Conservation (phyloP, 2,329 filamentous ascomycete species). For the Cladophialophora immunda region DNA sequence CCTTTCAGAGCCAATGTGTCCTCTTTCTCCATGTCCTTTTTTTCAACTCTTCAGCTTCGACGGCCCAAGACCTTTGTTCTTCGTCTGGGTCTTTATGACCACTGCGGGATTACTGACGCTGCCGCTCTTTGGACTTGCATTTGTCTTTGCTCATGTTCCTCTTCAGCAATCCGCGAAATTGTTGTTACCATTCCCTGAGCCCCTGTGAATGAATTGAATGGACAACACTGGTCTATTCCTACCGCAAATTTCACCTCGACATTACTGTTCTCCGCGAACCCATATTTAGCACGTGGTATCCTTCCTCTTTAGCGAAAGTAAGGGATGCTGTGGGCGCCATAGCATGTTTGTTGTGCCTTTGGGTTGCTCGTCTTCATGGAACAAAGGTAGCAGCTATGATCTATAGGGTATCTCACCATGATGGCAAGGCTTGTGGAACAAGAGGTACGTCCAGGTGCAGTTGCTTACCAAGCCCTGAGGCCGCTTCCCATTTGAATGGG, state of each 20-base stretch:
- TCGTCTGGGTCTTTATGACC: neutral
- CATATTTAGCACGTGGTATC: too few species aligned
- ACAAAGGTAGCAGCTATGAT: constrained; percentile 63
- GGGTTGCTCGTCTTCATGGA: constrained; percentile 57
- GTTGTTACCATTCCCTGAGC: too few species aligned
- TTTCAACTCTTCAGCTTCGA: constrained; percentile 6
- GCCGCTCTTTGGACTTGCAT: neutral
- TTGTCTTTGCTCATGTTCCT: neutral
- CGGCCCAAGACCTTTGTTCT: neutral
- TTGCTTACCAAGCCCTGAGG: constrained; percentile 39
- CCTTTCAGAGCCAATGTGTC: too few species aligned
- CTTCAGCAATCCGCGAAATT: too few species aligned
- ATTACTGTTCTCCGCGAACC: too few species aligned
- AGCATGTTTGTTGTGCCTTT: constrained; percentile 56
- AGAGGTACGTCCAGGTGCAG: neutral
- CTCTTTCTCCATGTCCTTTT: too few species aligned
- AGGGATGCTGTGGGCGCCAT: constrained; percentile 60
- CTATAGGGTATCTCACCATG: constrained; percentile 41
- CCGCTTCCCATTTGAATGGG: constrained; percentile 39
- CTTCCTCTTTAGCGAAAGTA: constrained; percentile 60
- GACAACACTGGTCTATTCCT: too few species aligned
- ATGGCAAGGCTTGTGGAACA: constrained; percentile 1
- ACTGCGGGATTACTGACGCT: neutral
- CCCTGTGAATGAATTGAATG: too few species aligned
- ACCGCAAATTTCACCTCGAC: too few species aligned